phyloP scores from a whole-genome alignment of 805 yeast genomes.

The Ogataea ganodermae region DNA sequence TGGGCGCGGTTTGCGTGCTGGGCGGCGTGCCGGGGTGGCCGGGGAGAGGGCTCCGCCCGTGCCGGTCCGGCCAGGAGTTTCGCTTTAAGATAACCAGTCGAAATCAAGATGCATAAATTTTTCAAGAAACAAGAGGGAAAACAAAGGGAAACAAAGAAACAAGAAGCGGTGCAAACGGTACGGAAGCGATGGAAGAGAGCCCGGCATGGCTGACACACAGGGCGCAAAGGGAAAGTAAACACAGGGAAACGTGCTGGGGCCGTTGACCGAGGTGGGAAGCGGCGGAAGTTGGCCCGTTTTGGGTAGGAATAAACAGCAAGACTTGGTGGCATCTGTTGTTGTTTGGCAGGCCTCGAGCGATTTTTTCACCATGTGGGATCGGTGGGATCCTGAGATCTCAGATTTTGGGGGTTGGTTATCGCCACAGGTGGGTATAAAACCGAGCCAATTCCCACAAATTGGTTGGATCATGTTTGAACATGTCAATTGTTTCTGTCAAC shows the following conservation, averaged over 20 bases:
- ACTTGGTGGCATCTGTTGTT: background rate
- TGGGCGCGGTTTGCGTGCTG: no score
- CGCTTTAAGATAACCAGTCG: slow-evolving; percentile 1
- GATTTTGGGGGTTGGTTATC: background rate
- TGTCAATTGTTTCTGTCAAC: slow-evolving; percentile 3
- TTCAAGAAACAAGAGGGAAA: background rate
- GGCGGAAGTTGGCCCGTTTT: slow-evolving; percentile 3
- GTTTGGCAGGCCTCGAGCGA: slow-evolving; percentile 6
- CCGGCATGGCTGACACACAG: slow-evolving; percentile 4
- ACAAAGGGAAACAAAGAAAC: slow-evolving; percentile 1
- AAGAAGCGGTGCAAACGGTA: background rate
- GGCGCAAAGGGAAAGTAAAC: background rate
- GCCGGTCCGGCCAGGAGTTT: slow-evolving; percentile 4
- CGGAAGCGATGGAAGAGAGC: slow-evolving; percentile 5
- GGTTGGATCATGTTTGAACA: background rate
- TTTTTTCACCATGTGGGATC: slow-evolving; percentile 3
- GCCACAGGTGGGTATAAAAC: slow-evolving; percentile 4
- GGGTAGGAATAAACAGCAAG: slow-evolving; percentile 6
- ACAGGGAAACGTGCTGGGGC: background rate
- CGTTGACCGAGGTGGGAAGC: slow-evolving; percentile 1
- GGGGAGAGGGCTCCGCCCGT: background rate
- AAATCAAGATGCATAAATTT: background rate
- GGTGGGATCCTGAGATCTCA: slow-evolving; percentile 1
- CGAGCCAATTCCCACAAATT: background rate
- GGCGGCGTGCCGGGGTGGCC: background rate